A percentile compares a stretch with the other conserved stretches of the same genome.
These are phyloP conservation scores for Thalassiosira hispida DNA, from an alignment of 352 stramenopile genomes.

Conservation along the genomic window DNA sequence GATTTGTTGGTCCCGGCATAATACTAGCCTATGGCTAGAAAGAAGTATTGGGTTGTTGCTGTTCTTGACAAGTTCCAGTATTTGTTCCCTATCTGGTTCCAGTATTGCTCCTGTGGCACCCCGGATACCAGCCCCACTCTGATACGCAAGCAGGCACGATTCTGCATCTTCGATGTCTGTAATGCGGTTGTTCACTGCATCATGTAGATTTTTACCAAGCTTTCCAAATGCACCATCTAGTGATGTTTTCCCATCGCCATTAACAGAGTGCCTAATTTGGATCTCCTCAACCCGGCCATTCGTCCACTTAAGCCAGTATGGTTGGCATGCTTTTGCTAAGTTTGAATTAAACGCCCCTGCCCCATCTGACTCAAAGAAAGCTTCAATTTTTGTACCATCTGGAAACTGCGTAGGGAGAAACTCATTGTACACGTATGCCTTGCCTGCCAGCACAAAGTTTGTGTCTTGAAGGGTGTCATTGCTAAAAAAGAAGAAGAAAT, in stretches of 20 bases:
- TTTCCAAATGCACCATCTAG: neutral
- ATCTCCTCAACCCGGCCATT: slow-evolving; percentile 12
- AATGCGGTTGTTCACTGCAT: neutral
- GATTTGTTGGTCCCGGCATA: neutral
- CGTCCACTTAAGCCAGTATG: slow-evolving; percentile 13
- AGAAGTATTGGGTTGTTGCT: neutral
- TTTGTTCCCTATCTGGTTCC: neutral
- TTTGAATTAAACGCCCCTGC: slow-evolving; percentile 16
- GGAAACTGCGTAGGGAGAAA: slow-evolving; percentile 13
- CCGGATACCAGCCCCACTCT: neutral
- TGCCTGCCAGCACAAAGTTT: slow-evolving; percentile 10
- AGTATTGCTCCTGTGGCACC: neutral
- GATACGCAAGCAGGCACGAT: neutral
- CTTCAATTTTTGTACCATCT: slow-evolving; percentile 1
- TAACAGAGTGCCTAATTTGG: slow-evolving; percentile 3
- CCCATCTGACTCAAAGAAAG: slow-evolving; percentile 15
- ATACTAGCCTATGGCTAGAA: neutral
- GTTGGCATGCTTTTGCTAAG: slow-evolving; percentile 12
- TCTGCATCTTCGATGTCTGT: neutral
- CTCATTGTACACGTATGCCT: slow-evolving; percentile 19
- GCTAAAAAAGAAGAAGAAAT: slow-evolving; percentile 13
- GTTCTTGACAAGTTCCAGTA: neutral
- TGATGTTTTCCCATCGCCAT: slow-evolving; percentile 18
- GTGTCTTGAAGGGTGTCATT: slow-evolving; percentile 27
- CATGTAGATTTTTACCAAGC: neutral